Percentiles rank a stretch among this genome's conserved stretches.
These are phyloP conservation scores for Fusarium pininemorale DNA, from an alignment of 2,329 filamentous ascomycete species.

Conservation along the genomic window DNA sequence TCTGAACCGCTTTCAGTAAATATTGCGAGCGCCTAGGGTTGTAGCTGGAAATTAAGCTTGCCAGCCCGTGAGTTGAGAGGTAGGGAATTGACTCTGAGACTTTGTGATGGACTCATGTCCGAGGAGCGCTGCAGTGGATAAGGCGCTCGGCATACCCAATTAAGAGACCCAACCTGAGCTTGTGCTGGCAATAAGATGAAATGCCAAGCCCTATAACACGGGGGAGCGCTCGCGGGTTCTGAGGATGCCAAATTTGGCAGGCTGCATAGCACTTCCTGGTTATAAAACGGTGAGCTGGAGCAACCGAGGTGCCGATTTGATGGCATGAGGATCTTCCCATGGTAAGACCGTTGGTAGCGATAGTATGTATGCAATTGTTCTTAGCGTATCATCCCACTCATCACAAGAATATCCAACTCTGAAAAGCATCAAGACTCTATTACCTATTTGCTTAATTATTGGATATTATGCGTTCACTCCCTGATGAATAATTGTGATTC, in stretches of 20 bases:
- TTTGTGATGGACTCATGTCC: neutral
- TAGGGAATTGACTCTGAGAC: neutral
- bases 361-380: neutral
- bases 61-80: neutral
- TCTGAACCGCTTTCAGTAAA: neutral
- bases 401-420: neutral
- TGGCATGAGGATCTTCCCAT: conserved; percentile 23
- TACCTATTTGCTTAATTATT: neutral
- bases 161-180: conserved; percentile 7
- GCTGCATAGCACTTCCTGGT: conserved; percentile 39
- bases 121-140: neutral
- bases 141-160: conserved; percentile 7
- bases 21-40: neutral
- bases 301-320: conserved; percentile 29
- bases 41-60: neutral
- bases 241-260: conserved; percentile 37
- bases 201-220: conserved; percentile 8
- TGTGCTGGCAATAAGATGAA: neutral
- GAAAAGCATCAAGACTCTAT: conserved; percentile 1
- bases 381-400: neutral
- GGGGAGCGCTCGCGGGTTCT: conserved; percentile 6
- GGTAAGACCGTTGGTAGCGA: conserved; percentile 18
- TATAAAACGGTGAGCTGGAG: conserved; percentile 32
- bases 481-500: conserved; percentile 7
- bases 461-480: conserved; percentile 31